A percentile compares a stretch with the other conserved stretches of the same genome.
These are phyloP conservation scores for Nannizziopsis barbatae DNA, from an alignment of 2,329 filamentous ascomycete species.

Conservation along the genomic window DNA sequence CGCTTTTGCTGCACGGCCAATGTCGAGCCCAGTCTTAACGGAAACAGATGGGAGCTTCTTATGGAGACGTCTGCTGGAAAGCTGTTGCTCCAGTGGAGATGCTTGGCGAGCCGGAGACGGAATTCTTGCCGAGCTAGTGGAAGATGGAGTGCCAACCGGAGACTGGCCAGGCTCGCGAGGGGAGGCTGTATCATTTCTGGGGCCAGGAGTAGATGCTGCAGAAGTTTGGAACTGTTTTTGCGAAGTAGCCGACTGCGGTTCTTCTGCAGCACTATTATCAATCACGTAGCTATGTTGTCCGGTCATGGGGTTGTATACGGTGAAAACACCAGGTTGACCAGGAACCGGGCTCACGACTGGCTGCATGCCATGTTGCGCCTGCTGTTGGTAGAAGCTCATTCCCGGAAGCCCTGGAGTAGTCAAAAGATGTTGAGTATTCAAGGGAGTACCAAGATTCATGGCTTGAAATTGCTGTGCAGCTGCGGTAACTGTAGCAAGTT, in stretches of 20 bases:
- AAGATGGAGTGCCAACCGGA: constrained; percentile 41
- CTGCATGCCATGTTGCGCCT: constrained; percentile 55
- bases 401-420: constrained; percentile 39
- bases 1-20: constrained; percentile 56
- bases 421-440: constrained; percentile 36
- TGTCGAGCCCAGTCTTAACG: constrained; percentile 35
- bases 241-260: constrained; percentile 22
- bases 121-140: constrained; percentile 5
- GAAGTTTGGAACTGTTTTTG: constrained; percentile 37
- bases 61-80: constrained; percentile 69
- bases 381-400: constrained; percentile 50
- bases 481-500: constrained; percentile 71
- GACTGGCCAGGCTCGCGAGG: constrained; percentile 53
- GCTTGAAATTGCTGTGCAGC: constrained; percentile 73
- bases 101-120: constrained; percentile 12
- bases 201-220: constrained; percentile 47
- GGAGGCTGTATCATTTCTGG: constrained; percentile 72
- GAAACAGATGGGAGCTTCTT: constrained; percentile 71
- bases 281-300: constrained; percentile 74
- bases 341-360: constrained; percentile 52
- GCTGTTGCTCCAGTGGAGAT: constrained; percentile 28
- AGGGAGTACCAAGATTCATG: constrained; percentile 51
- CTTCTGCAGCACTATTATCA: constrained; percentile 50
- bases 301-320: constrained; percentile 74
- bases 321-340: constrained; percentile 63